Evolutionary conservation across 768 basidiomycete species (phyloP).

Genomic region (Pulveroboletus sp.): DNA sequence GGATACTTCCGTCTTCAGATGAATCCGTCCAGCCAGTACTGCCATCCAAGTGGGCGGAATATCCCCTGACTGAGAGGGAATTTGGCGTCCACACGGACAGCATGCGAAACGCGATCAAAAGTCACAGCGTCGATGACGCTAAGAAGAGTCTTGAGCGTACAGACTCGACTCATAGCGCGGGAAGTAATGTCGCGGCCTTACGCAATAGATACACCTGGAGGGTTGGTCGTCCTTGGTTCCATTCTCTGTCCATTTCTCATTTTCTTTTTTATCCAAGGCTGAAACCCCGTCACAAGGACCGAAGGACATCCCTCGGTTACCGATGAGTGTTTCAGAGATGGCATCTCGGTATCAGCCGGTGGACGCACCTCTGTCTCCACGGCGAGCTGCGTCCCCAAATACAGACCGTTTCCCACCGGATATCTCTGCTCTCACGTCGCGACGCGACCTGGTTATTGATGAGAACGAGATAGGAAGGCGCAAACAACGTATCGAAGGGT

Average conservation of each 20-base stretch:
- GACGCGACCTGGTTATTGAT: constrained; percentile 17
- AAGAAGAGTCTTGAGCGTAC: constrained; percentile 42
- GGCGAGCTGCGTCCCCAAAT: constrained; percentile 34
- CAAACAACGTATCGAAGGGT: constrained; percentile 44
- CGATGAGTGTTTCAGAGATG: constrained; percentile 58
- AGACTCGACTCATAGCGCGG: constrained; percentile 50
- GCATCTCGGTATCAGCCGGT: constrained; percentile 56
- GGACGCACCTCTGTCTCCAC: constrained; percentile 42
- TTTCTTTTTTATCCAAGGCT: constrained; percentile 33
- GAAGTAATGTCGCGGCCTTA: constrained; percentile 65
- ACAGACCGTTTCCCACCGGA: constrained; percentile 26
- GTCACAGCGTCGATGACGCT: constrained; percentile 28
- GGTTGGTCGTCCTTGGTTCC: constrained; percentile 36
- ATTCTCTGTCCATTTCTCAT: constrained; percentile 1
- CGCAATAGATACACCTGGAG: constrained; percentile 54
- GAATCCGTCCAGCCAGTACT: constrained; percentile 12
- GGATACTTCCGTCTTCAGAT: constrained; percentile 13
- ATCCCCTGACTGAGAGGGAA: constrained; percentile 27
- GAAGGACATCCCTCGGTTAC: constrained; percentile 59
- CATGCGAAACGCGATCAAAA: constrained; percentile 18
- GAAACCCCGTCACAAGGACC: constrained; percentile 50
- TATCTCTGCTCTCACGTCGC: constrained; percentile 11
- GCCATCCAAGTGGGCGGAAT: constrained; percentile 19
- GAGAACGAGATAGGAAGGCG: constrained; percentile 30
- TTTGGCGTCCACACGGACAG: constrained; percentile 29